A percentile compares a stretch with the other conserved stretches of the same genome.
These are phyloP conservation scores for Diphasiastrum complanatum DNA, from an alignment of 83 land plant genomes.

Conservation along the genomic window DNA sequence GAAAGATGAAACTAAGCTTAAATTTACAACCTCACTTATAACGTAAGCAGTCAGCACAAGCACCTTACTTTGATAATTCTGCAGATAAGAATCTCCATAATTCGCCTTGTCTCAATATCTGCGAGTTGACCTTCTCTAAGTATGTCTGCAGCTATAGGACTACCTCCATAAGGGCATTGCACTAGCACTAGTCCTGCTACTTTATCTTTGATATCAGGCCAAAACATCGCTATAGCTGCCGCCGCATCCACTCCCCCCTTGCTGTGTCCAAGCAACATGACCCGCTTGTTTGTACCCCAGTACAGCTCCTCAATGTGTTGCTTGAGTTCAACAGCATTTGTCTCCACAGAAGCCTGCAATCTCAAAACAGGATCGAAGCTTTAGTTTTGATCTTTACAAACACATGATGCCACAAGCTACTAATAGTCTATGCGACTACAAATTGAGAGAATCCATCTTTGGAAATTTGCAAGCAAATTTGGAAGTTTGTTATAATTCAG, in stretches of 20 bases:
- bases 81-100: constrained; percentile 20
- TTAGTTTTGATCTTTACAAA: too few relatives aligned
- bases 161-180: constrained; percentile 20
- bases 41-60: too few relatives aligned
- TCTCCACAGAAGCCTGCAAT: constrained; percentile 25
- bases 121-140: constrained; percentile 22
- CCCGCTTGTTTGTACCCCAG: constrained; percentile 16
- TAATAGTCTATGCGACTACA: too few relatives aligned
- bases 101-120: constrained; percentile 16
- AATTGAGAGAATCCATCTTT: too few relatives aligned
- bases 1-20: too few relatives aligned
- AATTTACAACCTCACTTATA: too few relatives aligned
- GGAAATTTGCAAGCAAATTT: too few relatives aligned
- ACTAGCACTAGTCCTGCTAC: constrained; percentile 18
- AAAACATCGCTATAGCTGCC: constrained; percentile 16
- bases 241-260: constrained; percentile 26
- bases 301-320: constrained; percentile 21
- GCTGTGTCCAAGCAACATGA: constrained; percentile 23
- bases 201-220: constrained; percentile 21
- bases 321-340: constrained; percentile 21
- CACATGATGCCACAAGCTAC: too few relatives aligned
- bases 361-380: too few relatives aligned
- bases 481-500: too few relatives aligned
- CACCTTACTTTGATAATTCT: constrained; percentile 21
- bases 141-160: constrained; percentile 19